A percentile compares a stretch with the other conserved stretches of the same genome.
Conservation (phyloP, 108 stramenopile species). For the Fragilariopsis cylindrus region DNA sequence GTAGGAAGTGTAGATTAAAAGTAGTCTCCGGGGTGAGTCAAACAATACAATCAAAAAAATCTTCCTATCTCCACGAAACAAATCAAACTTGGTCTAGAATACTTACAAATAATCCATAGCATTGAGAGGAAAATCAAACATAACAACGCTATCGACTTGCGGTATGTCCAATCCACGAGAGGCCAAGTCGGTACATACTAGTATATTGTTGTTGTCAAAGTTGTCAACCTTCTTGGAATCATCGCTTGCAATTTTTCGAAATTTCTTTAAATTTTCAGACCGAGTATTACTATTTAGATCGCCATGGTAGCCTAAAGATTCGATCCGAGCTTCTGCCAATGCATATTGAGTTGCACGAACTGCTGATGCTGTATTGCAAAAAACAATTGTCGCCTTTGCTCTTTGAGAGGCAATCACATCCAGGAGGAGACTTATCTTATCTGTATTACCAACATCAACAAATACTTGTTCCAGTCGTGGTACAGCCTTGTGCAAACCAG, state of each 20-base stretch:
- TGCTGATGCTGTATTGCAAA: slow-evolving; percentile 90
- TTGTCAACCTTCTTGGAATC: slow-evolving; percentile 20
- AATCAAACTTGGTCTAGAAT: background rate
- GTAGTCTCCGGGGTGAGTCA: background rate
- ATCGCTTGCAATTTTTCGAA: slow-evolving; percentile 46
- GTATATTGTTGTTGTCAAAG: slow-evolving; percentile 31
- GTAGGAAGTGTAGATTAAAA: no score
- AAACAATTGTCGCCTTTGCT: slow-evolving; percentile 70
- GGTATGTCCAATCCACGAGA: slow-evolving; percentile 91
- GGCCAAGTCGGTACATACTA: slow-evolving; percentile 90
- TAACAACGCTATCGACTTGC: slow-evolving; percentile 85
- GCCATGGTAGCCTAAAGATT: slow-evolving; percentile 76
- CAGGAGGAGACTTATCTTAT: slow-evolving; percentile 86
- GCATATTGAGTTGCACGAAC: slow-evolving; percentile 80
- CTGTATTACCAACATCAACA: slow-evolving; percentile 89
- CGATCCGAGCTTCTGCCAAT: slow-evolving; percentile 69
- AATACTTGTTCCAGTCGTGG: slow-evolving; percentile 88
- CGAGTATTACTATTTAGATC: slow-evolving; percentile 69
- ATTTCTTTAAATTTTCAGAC: slow-evolving; percentile 53
- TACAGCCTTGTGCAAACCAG: slow-evolving; percentile 88
- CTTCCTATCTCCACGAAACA: background rate
- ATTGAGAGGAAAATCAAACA: slow-evolving; percentile 93
- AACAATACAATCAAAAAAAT: background rate
- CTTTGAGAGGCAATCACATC: slow-evolving; percentile 57
- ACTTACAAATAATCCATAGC: slow-evolving; percentile 71